Evolutionary conservation across 768 basidiomycete species (phyloP), one percentile per base, ranked within the genome.

Genomic region (Mycena belliarum): DNA sequence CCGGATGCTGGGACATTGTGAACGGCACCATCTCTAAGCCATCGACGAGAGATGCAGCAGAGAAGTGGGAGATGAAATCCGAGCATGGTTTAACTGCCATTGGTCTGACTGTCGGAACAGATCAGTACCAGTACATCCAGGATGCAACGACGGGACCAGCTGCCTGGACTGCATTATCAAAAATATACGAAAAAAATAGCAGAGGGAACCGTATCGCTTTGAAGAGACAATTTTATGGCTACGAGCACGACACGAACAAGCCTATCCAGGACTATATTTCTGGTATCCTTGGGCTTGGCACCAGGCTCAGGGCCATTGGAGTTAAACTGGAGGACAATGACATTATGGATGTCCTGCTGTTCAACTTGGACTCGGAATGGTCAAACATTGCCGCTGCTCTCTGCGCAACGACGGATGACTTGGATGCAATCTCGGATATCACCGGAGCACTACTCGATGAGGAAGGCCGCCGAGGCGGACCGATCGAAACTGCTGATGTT

Each of bases 171-270:
- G n/a, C n/a, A n/a, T n/a, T n/a, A n/a, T n/a, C n/a, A n/a, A n/a
- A n/a, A n/a, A n/a, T n/a, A n/a, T n/a, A n/a, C n/a, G n/a, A n/a
- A n/a, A n/a, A n/a, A n/a, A n/a, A n/a, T 10, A 40, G 38, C 20
- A 18, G 18, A 3, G 38, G n/a, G 2, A 40, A 40, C 11, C 5
- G 38, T 4, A 40, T 51, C 38, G 25, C 49, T 11, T 25, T 51
- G 6, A 51, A 51, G n/a, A 37, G 49, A 24, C 41, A 52, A n/a
- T 47, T 47, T 20, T 54, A 54, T 18, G 45, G 44, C 11, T 54
- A 28, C 28, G 2, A 2, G 0, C 52, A 54, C n/a, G 25, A 38
- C 9, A 4, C 9, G 1, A 12, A 28, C 2, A 15, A 40, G 4
- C 35, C 52, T 1, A 47, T 54, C 16, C 52, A 47, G 35, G 35